phyloP scores from a whole-genome alignment of 495 filamentous ascomycete genomes.

The Aspergillus nanangensis region DNA sequence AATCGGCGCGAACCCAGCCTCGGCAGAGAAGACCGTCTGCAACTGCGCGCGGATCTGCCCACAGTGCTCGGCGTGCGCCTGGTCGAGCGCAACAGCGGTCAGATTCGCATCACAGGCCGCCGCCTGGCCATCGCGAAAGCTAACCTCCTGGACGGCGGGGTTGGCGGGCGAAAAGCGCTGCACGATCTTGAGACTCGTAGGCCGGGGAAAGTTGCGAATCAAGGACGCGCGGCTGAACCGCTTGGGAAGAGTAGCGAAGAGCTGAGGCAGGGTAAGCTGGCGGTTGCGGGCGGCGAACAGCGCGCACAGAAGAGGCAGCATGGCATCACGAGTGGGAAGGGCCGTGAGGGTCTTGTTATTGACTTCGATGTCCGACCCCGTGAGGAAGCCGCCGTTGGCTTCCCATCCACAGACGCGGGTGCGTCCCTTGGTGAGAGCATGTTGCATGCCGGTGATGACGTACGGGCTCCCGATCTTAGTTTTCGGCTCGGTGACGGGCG shows the following conservation, averaged over 20 bases:
- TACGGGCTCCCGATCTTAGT: conserved; percentile 26
- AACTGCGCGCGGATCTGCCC: conserved; percentile 12
- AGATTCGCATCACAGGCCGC: not conserved
- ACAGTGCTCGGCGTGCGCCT: not conserved
- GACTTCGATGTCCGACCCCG: conserved; percentile 20
- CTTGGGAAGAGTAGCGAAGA: conserved; percentile 16
- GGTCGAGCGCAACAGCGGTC: not conserved
- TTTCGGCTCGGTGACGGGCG: conserved; percentile 13
- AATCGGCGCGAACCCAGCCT: conserved; percentile 15
- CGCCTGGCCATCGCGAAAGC: not conserved
- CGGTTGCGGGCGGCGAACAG: conserved; percentile 13
- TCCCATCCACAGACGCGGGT: conserved; percentile 22
- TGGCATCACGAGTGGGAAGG: conserved; percentile 24
- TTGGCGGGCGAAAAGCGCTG: conserved; percentile 15
- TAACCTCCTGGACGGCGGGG: conserved; percentile 7
- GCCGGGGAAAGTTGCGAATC: conserved; percentile 24
- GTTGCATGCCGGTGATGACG: conserved; percentile 25
- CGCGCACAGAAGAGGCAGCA: conserved; percentile 17
- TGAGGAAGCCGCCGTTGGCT: conserved; percentile 26
- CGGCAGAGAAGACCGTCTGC: conserved; percentile 16
- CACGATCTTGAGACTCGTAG: conserved; percentile 22
- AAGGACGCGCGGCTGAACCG: conserved; percentile 18
- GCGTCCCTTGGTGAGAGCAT: conserved; percentile 13
- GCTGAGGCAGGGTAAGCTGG: conserved; percentile 8
- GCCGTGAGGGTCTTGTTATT: conserved; percentile 16